Percentiles rank a stretch among this genome's conserved stretches.
phyloP scores from a whole-genome alignment of 1,139 yeast genomes.

The Chernovozyma aurita region DNA sequence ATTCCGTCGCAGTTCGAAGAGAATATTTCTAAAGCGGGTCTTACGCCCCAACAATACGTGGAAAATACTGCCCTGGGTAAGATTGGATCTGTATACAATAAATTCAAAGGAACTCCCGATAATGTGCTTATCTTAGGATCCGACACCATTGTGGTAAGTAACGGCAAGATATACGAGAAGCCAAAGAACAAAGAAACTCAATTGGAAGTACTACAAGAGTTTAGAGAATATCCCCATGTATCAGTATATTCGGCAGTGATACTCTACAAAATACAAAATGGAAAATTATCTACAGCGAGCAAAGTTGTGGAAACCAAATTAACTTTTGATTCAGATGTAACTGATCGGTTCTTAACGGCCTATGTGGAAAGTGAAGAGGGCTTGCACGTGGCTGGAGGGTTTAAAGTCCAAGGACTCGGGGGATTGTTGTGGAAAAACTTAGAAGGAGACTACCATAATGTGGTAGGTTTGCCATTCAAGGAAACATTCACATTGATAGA shows the following conservation, averaged over 20 bases:
- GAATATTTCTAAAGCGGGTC: constrained; percentile 52
- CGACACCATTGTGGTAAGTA: constrained; percentile 76
- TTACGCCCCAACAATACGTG: constrained; percentile 61
- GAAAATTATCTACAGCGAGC: constrained; percentile 2
- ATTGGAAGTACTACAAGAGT: constrained; percentile 42
- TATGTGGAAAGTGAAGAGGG: constrained; percentile 78
- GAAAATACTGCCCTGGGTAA: constrained; percentile 65
- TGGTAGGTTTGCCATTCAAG: constrained; percentile 83
- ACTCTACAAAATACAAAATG: constrained; percentile 37
- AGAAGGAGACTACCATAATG: constrained; percentile 79
- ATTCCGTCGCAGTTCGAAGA: constrained; percentile 68
- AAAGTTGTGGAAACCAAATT: constrained; percentile 23
- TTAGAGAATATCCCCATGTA: constrained; percentile 43
- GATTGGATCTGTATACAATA: constrained; percentile 46
- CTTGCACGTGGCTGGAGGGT: constrained; percentile 84
- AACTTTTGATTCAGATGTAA: constrained; percentile 29
- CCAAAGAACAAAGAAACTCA: constrained; percentile 50
- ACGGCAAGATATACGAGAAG: constrained; percentile 67
- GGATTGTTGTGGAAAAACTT: constrained; percentile 59
- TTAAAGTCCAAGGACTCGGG: constrained; percentile 73
- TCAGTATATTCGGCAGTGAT: constrained; percentile 68
- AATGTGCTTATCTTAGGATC: constrained; percentile 55
- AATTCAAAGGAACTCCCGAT: constrained; percentile 17
- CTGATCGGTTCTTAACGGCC: constrained; percentile 49
- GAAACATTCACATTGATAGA: constrained; percentile 45